Conservation (phyloP, 2,329 filamentous ascomycete species). For the Cladosporium sp. region DNA sequence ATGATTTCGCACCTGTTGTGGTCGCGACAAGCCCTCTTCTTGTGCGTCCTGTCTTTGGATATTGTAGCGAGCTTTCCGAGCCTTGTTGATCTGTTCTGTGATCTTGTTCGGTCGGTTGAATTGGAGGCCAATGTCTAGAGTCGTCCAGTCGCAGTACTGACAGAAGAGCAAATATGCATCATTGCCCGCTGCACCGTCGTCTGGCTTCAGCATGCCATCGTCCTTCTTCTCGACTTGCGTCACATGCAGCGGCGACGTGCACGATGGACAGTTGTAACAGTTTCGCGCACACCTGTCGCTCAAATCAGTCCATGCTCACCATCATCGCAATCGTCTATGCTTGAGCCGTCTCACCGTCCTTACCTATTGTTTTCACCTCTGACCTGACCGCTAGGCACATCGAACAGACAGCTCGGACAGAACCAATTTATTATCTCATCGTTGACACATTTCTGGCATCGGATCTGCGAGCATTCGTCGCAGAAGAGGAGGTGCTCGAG, state of each 20-base stretch:
- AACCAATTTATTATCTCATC: constrained; percentile 96
- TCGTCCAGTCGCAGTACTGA: constrained; percentile 89
- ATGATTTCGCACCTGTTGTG: constrained; percentile 45
- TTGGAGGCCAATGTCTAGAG: constrained; percentile 80
- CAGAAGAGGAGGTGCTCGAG: constrained; percentile 93
- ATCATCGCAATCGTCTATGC: constrained; percentile 2
- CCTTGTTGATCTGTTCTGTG: constrained; percentile 57
- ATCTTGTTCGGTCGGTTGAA: constrained; percentile 85
- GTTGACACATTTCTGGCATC: constrained; percentile 83
- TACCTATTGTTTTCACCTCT: constrained; percentile 78
- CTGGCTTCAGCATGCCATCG: constrained; percentile 7
- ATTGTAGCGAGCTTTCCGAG: constrained; percentile 24
- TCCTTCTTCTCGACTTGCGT: constrained; percentile 57
- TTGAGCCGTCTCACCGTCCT: constrained; percentile 50
- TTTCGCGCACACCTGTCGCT: constrained; percentile 64
- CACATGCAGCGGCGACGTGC: constrained; percentile 73
- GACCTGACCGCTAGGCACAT: constrained; percentile 88
- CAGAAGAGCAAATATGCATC: constrained; percentile 70
- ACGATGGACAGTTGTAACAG: constrained; percentile 92
- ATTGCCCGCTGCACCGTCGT: constrained; percentile 15
- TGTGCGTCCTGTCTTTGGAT: constrained; percentile 37
- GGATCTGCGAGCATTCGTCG: constrained; percentile 94
- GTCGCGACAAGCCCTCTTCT: constrained; percentile 34
- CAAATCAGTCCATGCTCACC: constrained; percentile 15
- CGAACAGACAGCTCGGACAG: constrained; percentile 92